Evolutionary conservation across 2,329 filamentous ascomycete species (phyloP), one percentile per base, ranked within the genome.

Genomic region (Didymosphaeria variabile): DNA sequence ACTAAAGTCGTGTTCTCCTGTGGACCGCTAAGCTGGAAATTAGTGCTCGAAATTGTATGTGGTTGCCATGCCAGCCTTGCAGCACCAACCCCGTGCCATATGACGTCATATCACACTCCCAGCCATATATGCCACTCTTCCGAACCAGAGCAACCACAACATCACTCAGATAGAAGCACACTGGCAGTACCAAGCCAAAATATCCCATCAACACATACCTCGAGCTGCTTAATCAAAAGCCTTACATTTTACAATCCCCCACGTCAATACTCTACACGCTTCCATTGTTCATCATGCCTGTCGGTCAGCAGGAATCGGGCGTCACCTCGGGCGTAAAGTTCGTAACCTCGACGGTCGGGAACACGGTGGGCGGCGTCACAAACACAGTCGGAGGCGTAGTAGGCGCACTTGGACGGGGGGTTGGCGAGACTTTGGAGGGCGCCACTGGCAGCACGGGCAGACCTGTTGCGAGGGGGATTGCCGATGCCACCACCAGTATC

Each of bases 321-420:
- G 79, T 81, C 54, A 83, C 83, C 0, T 83, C 82, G 53, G 83
- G 84, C 58, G 80, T 85, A 57, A 85, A 84, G 65, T 85, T 85
- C 66, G 83, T 85, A 53, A 86, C 84, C 5, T 85, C 82, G 0
- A 85, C 85, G 1, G 73, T 86, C 29, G 85, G 85, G 53, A 87
- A 87, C 70, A 82, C 82, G 0, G 81, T 77, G 44, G 84, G 84
- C n/a, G 85, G 85, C 38, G 73, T 86, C 19, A 80, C 83, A 7
- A 82, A 83, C 61, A 86, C 84, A 2, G 78, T 83, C 2, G 85
- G 85, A 15, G 83, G 84, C 32, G 79, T 87, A 1, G 82, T 86
- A 15, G 85, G 81, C 47, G 78, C 80, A 15, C 69, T 80, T 13
- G 81, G 81, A 44, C 72, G 79, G 36, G 81, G 81, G 19, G 66